Evolutionary conservation across 2,329 filamentous ascomycete species (phyloP), one percentile per base, ranked within the genome.

Genomic region (Lizonia empirigonia): DNA sequence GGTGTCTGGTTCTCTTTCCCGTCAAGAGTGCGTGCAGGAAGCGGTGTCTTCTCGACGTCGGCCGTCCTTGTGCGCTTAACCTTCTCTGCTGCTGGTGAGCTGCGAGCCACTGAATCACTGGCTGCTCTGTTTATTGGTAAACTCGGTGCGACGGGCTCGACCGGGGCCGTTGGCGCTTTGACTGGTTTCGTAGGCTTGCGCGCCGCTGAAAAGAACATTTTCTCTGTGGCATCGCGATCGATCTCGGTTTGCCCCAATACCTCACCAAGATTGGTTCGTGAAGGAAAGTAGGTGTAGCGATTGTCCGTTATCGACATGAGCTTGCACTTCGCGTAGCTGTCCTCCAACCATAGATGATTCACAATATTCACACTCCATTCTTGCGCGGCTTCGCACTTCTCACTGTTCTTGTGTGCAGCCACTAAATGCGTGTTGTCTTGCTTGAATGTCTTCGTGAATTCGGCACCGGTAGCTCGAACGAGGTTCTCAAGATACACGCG

Each of bases 281-380:
- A 82, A 13, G 94, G 94, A 60, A 97, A 99, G 68, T 91, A 87
- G 1, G 83, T 90, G 69, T 96, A 99, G 56, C 88, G 87, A 7
- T 82, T 79, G 42, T 89, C 84, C 4, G 88, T 88, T 18, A 92
- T 76, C 0, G 84, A 83, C 69, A 90, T 88, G 50, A 88, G 78
- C 66, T 89, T 82, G 77, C 91, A 96, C 69, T 89, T 91, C 1
- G 93, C 91, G 68, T 97, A 99, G 73, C 91, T 95, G 68, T 99
- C 94, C 73, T 99, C 94, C 36, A 99, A 82, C 94, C 94, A 99
- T 1, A 99, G 80, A 70, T 99, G 94, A 71, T 97, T 99, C 63
- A 96, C 79, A 63, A 96, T 88, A 49, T 91, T 79, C 46, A 97
- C 87, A 44, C 88, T 88, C 94, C 94, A 99, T 74, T 97, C 94